Evolutionary conservation across 2,329 filamentous ascomycete species (phyloP).

Genomic region (Penicillium sclerotiorum): DNA sequence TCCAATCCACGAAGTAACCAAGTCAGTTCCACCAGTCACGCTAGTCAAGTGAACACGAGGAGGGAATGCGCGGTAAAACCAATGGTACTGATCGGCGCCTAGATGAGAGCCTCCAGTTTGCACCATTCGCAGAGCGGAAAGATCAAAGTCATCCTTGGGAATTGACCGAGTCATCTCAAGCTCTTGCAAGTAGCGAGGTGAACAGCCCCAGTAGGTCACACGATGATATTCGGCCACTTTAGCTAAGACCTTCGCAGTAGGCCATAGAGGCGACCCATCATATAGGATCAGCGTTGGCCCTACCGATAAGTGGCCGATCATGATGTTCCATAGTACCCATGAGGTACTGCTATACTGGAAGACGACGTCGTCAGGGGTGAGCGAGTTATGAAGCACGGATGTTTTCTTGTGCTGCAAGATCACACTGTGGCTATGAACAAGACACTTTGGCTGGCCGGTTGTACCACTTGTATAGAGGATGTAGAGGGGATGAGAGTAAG

Average conservation of each 20-base stretch:
- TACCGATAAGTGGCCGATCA: conserved; percentile 46
- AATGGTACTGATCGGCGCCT: conserved; percentile 47
- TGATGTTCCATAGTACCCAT: conserved; percentile 53
- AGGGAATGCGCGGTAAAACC: conserved; percentile 42
- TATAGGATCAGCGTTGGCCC: conserved; percentile 49
- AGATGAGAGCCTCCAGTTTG: conserved; percentile 51
- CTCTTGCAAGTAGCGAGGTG: conserved; percentile 49
- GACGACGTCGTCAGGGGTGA: conserved; percentile 43
- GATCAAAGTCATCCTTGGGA: conserved; percentile 43
- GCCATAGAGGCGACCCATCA: conserved; percentile 49
- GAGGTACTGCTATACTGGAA: conserved; percentile 52
- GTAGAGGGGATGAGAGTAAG: conserved; percentile 47
- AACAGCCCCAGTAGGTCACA: conserved; percentile 43
- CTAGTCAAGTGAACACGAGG: conserved; percentile 42
- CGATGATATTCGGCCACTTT: conserved; percentile 17
- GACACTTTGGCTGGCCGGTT: conserved; percentile 49
- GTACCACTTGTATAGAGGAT: conserved; percentile 50
- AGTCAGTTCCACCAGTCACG: conserved; percentile 53
- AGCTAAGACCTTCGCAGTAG: conserved; percentile 36
- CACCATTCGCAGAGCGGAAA: conserved; percentile 44
- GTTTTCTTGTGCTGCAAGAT: conserved; percentile 51
- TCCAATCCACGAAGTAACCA: conserved; percentile 47
- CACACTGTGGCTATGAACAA: conserved; percentile 49
- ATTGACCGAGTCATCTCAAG: conserved; percentile 39
- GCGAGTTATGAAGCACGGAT: conserved; percentile 47